Conservation (phyloP, 192 early-diverging fungal species). For the Chytriomyces hyalinus region DNA sequence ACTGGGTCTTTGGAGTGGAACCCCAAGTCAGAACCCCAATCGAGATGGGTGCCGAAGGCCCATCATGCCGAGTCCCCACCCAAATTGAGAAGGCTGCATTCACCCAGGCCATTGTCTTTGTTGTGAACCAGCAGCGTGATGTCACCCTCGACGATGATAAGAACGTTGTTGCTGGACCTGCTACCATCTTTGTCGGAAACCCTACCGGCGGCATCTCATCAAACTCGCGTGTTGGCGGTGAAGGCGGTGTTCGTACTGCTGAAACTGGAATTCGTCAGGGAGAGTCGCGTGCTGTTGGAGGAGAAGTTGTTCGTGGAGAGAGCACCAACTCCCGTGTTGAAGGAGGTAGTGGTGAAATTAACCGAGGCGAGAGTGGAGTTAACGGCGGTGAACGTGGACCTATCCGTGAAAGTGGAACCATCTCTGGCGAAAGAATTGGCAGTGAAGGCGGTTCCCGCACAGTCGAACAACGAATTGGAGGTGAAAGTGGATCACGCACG, state of each 20-base stretch:
- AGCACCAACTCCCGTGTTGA: too few relatives aligned
- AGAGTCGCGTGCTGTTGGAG: too few relatives aligned
- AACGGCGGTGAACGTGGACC: neutral
- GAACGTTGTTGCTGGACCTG: conserved; percentile 53
- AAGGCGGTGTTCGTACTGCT: too few relatives aligned
- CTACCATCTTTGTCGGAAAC: conserved; percentile 21
- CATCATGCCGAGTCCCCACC: conserved; percentile 11
- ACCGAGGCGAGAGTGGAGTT: too few relatives aligned
- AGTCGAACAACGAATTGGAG: neutral
- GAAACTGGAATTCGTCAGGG: too few relatives aligned
- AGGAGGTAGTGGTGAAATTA: too few relatives aligned
- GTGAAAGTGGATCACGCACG: neutral
- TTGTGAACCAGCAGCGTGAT: conserved; percentile 44
- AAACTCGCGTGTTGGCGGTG: too few relatives aligned
- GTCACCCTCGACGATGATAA: conserved; percentile 45
- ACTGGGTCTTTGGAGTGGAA: conserved; percentile 20
- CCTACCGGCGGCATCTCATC: too few relatives aligned
- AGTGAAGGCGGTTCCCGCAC: neutral
- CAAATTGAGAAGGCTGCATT: conserved; percentile 13
- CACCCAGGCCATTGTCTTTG: conserved; percentile 42
- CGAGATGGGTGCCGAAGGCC: neutral
- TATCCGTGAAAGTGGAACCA: neutral
- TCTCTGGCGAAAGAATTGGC: neutral
- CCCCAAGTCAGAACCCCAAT: conserved; percentile 12
- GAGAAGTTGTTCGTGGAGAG: too few relatives aligned